Evolutionary conservation across 2,329 filamentous ascomycete genomes (phyloP).

Genomic region (Parastagonospora avenae): DNA sequence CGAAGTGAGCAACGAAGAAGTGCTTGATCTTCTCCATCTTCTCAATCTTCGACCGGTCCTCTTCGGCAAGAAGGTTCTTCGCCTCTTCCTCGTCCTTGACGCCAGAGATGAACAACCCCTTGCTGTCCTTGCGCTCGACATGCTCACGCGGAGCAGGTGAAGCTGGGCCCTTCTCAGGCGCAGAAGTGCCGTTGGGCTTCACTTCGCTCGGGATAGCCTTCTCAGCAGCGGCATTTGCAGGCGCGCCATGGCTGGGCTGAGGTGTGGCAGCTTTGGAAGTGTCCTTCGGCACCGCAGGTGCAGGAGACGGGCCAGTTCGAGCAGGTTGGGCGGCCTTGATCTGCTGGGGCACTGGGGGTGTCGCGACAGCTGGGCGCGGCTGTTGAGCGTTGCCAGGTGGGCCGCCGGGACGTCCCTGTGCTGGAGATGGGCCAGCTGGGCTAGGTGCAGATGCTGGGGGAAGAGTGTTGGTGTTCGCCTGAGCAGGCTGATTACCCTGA

Average conservation of each 20-base stretch:
- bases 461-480: constrained; percentile 39
- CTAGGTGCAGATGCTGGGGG: constrained; percentile 48
- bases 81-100: constrained; percentile 83
- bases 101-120: constrained; percentile 89
- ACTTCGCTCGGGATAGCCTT: constrained; percentile 50
- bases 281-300: constrained; percentile 49
- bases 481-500: constrained; percentile 45
- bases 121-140: constrained; percentile 65
- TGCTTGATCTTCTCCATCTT: constrained; percentile 71
- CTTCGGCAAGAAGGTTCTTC: constrained; percentile 78
- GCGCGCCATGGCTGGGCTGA: constrained; percentile 47
- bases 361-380: constrained; percentile 36
- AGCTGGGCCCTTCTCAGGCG: constrained; percentile 45
- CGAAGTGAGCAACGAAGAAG: constrained; percentile 87
- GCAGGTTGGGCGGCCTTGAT: constrained; percentile 46
- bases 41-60: constrained; percentile 80
- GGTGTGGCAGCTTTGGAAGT: constrained; percentile 57
- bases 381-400: constrained; percentile 42
- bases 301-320: constrained; percentile 48
- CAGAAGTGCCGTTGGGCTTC: constrained; percentile 57
- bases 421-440: constrained; percentile 42
- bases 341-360: constrained; percentile 46
- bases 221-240: constrained; percentile 43
- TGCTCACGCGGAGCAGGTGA: constrained; percentile 57
- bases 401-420: constrained; percentile 36